A percentile compares a stretch with the other conserved stretches of the same genome.
Conservation (phyloP, 306 rosid species). For the Cicer cuneatum region DNA sequence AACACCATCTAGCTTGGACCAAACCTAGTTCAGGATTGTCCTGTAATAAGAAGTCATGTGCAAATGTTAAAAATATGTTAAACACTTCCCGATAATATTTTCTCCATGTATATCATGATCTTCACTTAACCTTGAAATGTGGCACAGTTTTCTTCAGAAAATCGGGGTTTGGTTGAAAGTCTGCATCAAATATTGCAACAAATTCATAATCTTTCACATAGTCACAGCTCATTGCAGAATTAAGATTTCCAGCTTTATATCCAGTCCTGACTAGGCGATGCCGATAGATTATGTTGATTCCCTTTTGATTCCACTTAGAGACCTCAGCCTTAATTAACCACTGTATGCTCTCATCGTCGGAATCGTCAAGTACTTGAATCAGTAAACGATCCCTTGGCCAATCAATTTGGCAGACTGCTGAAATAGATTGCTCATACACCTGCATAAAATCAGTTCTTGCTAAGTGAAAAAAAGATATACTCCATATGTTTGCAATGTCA, state of each 20-base stretch:
- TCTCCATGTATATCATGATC: slow-evolving; percentile 19
- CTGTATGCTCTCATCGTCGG: slow-evolving; percentile 83
- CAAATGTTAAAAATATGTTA: slow-evolving; percentile 31
- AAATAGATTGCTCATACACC: slow-evolving; percentile 95
- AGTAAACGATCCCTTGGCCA: slow-evolving; percentile 90
- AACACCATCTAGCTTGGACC: slow-evolving; percentile 96
- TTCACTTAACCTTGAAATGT: slow-evolving; percentile 78
- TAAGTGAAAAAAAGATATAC: slow-evolving; percentile 20
- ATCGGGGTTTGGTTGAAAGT: slow-evolving; percentile 95
- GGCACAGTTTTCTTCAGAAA: slow-evolving; percentile 86
- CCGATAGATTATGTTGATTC: slow-evolving; percentile 75
- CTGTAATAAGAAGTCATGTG: slow-evolving; percentile 53
- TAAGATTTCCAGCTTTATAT: slow-evolving; percentile 97
- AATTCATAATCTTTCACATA: slow-evolving; percentile 86
- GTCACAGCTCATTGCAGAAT: slow-evolving; percentile 94
- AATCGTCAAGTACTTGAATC: slow-evolving; percentile 95
- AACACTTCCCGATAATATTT: slow-evolving; percentile 29
- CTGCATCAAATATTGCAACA: slow-evolving; percentile 94
- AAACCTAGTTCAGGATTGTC: slow-evolving; percentile 79
- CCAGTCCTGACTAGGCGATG: slow-evolving; percentile 92
- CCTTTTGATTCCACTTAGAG: slow-evolving; percentile 81
- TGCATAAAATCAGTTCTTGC: slow-evolving; percentile 50
- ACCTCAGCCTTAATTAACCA: slow-evolving; percentile 82
- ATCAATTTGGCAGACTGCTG: slow-evolving; percentile 86
- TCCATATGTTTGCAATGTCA: slow-evolving; percentile 26